Evolutionary conservation across 129 eudicot species (phyloP).

Genomic region (Deinandra increscens): DNA sequence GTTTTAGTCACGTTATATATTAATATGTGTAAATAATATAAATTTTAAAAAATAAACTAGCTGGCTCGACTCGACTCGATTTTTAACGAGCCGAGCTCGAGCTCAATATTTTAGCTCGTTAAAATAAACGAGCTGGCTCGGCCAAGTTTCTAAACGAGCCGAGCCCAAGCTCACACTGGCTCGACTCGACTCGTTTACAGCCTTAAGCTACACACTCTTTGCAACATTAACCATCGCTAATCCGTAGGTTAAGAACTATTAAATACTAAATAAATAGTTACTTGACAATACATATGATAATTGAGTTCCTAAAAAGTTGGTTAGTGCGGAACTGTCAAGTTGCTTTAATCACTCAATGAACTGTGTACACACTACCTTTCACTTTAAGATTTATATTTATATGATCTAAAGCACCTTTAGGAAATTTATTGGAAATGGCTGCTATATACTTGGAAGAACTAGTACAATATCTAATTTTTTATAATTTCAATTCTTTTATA

Average conservation of each 20-base stretch:
- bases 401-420: constrained; percentile 15
- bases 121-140: no score
- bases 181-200: no score
- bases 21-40: no score
- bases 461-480: background rate
- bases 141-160: no score
- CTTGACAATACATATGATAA: background rate
- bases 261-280: background rate
- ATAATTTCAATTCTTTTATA: background rate
- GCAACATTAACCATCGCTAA: background rate
- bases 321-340: constrained; percentile 22
- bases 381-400: constrained; percentile 25
- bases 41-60: no score
- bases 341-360: constrained; percentile 8
- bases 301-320: constrained; percentile 9
- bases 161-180: no score
- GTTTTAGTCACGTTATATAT: no score
- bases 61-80: no score
- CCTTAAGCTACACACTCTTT: no score
- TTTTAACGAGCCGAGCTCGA: no score
- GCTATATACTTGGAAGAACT: background rate
- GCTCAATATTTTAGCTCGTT: no score
- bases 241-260: background rate
- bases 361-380: constrained; percentile 12
- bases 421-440: background rate